These are phyloP conservation scores for Talaromyces stipitatus DNA, from an alignment of 495 filamentous ascomycete species.

Conservation along the genomic window DNA sequence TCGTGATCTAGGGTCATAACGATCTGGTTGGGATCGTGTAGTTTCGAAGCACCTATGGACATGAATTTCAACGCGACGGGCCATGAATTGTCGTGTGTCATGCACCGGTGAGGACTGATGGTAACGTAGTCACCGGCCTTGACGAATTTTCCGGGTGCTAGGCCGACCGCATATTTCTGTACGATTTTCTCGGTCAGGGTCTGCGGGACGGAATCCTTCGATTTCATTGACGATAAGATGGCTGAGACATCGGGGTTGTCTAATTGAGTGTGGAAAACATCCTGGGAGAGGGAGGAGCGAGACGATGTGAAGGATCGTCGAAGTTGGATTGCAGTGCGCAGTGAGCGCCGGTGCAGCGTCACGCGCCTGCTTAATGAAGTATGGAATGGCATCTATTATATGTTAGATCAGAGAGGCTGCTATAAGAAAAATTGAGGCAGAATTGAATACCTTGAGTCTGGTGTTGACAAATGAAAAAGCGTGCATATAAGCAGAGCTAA, in stretches of 20 bases:
- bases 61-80: constrained; percentile 81
- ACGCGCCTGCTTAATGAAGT: constrained; percentile 1
- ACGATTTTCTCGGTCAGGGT: constrained; percentile 93
- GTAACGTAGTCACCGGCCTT: constrained; percentile 77
- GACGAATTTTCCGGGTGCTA: constrained; percentile 64
- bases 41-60: constrained; percentile 72
- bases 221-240: constrained; percentile 34
- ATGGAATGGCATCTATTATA: neutral
- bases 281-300: constrained; percentile 23
- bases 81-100: constrained; percentile 94
- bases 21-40: constrained; percentile 66
- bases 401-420: neutral
- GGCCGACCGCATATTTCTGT: constrained; percentile 65
- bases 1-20: constrained; percentile 93
- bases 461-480: constrained; percentile 1
- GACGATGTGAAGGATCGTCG: constrained; percentile 34
- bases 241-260: constrained; percentile 35
- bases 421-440: neutral
- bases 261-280: constrained; percentile 45
- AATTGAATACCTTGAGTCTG: neutral
- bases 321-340: constrained; percentile 19
- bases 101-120: constrained; percentile 64
- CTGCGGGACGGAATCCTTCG: constrained; percentile 40
- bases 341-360: constrained; percentile 5
- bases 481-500: neutral